Base-by-base conservation (phyloP, 495 filamentous ascomycete genomes). In the Echria macrotheca region DNA sequence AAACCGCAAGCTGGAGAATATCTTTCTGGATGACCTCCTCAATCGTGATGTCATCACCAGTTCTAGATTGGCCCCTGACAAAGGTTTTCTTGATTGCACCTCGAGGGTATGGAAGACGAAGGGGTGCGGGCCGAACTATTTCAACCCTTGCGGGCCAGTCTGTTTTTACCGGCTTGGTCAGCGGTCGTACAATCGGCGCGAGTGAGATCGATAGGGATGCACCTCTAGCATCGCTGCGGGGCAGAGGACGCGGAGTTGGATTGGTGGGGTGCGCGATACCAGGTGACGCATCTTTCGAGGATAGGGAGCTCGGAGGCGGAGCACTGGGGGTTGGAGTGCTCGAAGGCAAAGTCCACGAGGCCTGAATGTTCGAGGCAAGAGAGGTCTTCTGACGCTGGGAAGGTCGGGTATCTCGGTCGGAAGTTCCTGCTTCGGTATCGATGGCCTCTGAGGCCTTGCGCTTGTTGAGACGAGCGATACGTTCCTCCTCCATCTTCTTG, bases 21-120 rank as follows among this genome's bases (percentile, higher is more conserved):
- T 74, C 61, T 32, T 77, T 79, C 60, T 94, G 85, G 0, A 98
- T 65, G 1, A 96, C 83, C 58, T 97, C 93, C 60, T 96, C 89
- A 32, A 98, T 81, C 55, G 82, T 94, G 57, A 97, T 89, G 47
- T 95, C 89, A 36, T 91, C 73, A 1, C 67, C 74, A 0, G 55
- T 61, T 22, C 87, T 72, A 0, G 69, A 63, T 35, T 73, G 73
- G 4, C 80, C 77, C 19, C 68, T 63, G 0, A 75, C 79, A 79
- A 84, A 89, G 0, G 93, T 98, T 62, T 85, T 90, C 65, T 87
- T 96, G 18, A 96, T 81, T 0, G 74, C 70, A 9, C 91, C 91
- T 1, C 69, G 57, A 0, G 85, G 87, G n/a, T 18, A 37, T 37
- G 35, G 35, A 4, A 35, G 60, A 81, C 96, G 12, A 79, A 76